These are phyloP conservation scores for Solanum commersonii DNA, from an alignment of 257 asterid genomes.

Conservation along the genomic window DNA sequence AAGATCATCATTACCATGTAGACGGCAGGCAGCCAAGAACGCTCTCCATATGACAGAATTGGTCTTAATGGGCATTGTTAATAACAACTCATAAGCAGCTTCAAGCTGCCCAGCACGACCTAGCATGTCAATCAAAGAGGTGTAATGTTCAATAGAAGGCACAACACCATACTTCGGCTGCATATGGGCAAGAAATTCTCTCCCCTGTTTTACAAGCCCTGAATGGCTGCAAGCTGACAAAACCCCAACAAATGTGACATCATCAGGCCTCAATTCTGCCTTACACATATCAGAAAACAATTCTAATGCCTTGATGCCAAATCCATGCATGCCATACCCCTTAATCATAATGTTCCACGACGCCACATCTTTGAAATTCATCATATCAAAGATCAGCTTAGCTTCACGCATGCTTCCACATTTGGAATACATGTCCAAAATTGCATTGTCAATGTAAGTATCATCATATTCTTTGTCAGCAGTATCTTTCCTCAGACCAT, in stretches of 20 bases:
- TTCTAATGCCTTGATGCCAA: conserved; percentile 52
- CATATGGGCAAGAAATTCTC: conserved; percentile 53
- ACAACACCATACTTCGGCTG: conserved; percentile 34
- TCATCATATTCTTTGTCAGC: conserved; percentile 1
- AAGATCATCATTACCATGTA: conserved; percentile 56
- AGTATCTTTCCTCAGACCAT: conserved; percentile 24
- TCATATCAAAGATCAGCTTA: conserved; percentile 38
- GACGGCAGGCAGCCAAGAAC: conserved; percentile 59
- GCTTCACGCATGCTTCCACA: conserved; percentile 78
- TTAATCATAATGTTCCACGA: conserved; percentile 87
- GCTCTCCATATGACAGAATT: conserved; percentile 82
- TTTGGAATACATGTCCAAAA: conserved; percentile 90
- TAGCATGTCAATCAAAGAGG: conserved; percentile 79
- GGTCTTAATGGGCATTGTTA: conserved; percentile 49
- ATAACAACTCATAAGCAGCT: conserved; percentile 53
- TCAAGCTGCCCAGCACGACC: conserved; percentile 73
- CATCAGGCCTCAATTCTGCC: conserved; percentile 52
- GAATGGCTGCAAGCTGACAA: conserved; percentile 81
- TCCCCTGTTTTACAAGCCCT: conserved; percentile 51
- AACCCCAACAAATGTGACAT: conserved; percentile 62
- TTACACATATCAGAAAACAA: conserved; percentile 52
- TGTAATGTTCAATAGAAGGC: conserved; percentile 63
- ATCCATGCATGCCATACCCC: conserved; percentile 85
- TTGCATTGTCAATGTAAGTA: conserved; percentile 42
- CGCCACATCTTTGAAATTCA: conserved; percentile 48